A percentile compares a stretch with the other conserved stretches of the same genome.
phyloP scores from a whole-genome alignment of 495 filamentous ascomycete species.

The Rusavskia elegans region DNA sequence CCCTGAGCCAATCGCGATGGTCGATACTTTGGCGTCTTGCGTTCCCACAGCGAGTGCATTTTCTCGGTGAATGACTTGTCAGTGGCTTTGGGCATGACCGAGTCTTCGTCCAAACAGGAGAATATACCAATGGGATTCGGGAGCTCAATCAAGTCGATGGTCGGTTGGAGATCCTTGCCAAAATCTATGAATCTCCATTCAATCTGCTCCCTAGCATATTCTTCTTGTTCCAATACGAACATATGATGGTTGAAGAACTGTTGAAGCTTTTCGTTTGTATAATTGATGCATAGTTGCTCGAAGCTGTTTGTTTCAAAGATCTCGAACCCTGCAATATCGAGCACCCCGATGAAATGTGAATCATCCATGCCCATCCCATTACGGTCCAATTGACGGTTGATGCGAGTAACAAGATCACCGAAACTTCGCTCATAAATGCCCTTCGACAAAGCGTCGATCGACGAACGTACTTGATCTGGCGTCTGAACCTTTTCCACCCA shows the following conservation, averaged over 20 bases:
- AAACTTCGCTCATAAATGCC: conserved; percentile 96
- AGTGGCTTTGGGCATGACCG: conserved; percentile 97
- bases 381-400: conserved; percentile 82
- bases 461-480: conserved; percentile 82
- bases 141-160: conserved; percentile 92
- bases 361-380: conserved; percentile 66
- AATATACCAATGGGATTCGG: conserved; percentile 97
- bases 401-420: conserved; percentile 76
- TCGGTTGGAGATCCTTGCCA: conserved; percentile 91
- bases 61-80: conserved; percentile 97
- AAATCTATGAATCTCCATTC: conserved; percentile 99
- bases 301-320: conserved; percentile 98
- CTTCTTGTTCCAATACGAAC: conserved; percentile 98
- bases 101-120: conserved; percentile 95
- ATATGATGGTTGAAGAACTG: conserved; percentile 99
- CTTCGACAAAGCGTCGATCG: conserved; percentile 85
- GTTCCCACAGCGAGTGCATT: conserved; percentile 89
- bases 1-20: conserved; percentile 76
- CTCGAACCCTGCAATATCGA: conserved; percentile 98
- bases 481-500: conserved; percentile 98
- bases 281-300: conserved; percentile 98
- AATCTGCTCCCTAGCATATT: conserved; percentile 94
- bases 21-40: conserved; percentile 86
- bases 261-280: conserved; percentile 98
- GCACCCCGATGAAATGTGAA: conserved; percentile 87